Percentiles rank a stretch among this genome's conserved stretches.
Conservation (phyloP, 1,284 basidiomycete species). For the Mycena sp. region DNA sequence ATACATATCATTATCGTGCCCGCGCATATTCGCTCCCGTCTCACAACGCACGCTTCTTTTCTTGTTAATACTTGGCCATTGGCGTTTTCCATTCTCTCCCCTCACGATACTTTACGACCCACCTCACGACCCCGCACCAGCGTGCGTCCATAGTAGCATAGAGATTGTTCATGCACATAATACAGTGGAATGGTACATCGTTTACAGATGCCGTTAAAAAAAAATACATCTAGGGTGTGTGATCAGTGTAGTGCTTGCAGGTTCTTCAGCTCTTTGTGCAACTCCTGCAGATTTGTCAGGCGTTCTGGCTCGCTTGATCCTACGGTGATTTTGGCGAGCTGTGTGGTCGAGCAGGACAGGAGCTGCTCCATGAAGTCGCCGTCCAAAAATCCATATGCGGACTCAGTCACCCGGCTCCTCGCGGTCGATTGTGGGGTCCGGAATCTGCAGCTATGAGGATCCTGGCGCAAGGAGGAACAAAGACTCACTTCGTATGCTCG, state of each 20-base stretch:
- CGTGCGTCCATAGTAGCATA: slow-evolving; percentile 19
- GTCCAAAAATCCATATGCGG: slow-evolving; percentile 83
- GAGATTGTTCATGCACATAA: slow-evolving; percentile 22
- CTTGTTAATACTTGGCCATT: background rate
- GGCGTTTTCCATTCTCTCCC: background rate
- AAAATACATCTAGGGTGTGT: background rate
- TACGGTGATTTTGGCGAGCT: slow-evolving; percentile 54
- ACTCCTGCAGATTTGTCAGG: slow-evolving; percentile 54
- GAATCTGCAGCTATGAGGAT: slow-evolving; percentile 55
- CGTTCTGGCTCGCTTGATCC: slow-evolving; percentile 66
- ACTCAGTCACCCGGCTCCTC: slow-evolving; percentile 65
- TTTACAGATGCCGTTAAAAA: background rate
- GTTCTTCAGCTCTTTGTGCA: slow-evolving; percentile 64
- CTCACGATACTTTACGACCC: slow-evolving; percentile 27
- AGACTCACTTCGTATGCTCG: slow-evolving; percentile 68
- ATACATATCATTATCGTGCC: slow-evolving; percentile 30
- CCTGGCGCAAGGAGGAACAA: background rate
- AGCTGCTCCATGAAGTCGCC: slow-evolving; percentile 87
- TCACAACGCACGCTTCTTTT: slow-evolving; percentile 7
- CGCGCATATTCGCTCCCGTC: slow-evolving; percentile 2
- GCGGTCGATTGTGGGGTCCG: slow-evolving; percentile 68
- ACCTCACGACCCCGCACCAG: slow-evolving; percentile 10
- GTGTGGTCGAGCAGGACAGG: slow-evolving; percentile 47
- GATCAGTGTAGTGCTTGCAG: slow-evolving; percentile 70
- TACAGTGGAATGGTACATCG: slow-evolving; percentile 19